Base-by-base conservation (phyloP, 2,329 filamentous ascomycete genomes). In the Cryoendolithus antarcticus region DNA sequence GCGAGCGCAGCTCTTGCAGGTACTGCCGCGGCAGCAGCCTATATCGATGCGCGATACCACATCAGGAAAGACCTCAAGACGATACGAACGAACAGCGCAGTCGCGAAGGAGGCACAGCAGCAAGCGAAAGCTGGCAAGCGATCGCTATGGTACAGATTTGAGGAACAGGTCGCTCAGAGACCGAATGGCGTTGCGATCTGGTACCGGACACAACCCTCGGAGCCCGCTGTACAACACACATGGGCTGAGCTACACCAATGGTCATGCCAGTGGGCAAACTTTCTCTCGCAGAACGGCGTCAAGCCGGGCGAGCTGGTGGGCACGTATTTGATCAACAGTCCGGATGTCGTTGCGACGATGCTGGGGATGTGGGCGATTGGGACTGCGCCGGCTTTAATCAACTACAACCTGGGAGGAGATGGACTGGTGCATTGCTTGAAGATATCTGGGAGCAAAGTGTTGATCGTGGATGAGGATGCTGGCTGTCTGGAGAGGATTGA, bases 11-110 rank as follows among this genome's bases (percentile, higher is more conserved):
- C 39, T 15, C 36, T 41, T 35, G 39, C 39, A 33, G 39, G 39
- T 21, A 34, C 38, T 6, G 33, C 40, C 11, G 35, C 40, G 13
- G 40, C 40, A 10, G 36, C 40, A 32, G 67, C 70, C 10, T 82
- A 84, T 49, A 62, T 82, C 37, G 73, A 86, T 52, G 82, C 75
- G 40, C 83, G 80, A 62, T 77, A 72, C 49, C 74, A 81, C 54
- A 53, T 86, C 37, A 54, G 60, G 32, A 75, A 81, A 53, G 82
- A 86, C 56, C 44, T 80, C 10, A 48, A 53, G 1, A 49, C 51
- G 5, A 56, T 82, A n/a, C 54, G 62, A 9, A 59, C 60, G 8
- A 43, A 62, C n/a, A 64, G 60, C 29, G 59, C 56, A 27, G 60
- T 62, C 7, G 59, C 63, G 37, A 66, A 47, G 41, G 38, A 41